Conservation (phyloP, 2,329 filamentous ascomycete species). For the Rachicladosporium sp. region DNA sequence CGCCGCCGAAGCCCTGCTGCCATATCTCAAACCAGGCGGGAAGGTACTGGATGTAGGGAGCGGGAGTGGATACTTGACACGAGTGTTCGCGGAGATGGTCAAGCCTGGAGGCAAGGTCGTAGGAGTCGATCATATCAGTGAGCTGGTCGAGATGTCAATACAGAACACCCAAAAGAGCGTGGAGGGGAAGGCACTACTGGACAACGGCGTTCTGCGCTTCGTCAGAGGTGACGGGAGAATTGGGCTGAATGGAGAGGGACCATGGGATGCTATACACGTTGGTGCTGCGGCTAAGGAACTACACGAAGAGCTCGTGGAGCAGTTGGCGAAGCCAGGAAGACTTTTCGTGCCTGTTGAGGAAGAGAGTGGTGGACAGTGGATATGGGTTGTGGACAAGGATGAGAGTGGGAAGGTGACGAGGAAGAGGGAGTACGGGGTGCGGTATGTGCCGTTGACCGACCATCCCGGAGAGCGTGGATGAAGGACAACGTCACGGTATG, state of each 20-base stretch:
- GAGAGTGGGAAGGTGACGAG: conserved; percentile 47
- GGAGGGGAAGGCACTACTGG: conserved; percentile 44
- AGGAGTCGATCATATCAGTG: conserved; percentile 38
- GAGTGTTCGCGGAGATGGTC: conserved; percentile 71
- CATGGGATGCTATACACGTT: conserved; percentile 92
- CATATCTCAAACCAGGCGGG: conserved; percentile 41
- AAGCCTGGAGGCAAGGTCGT: conserved; percentile 35
- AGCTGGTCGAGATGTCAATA: conserved; percentile 30
- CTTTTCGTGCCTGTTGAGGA: conserved; percentile 65
- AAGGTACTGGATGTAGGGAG: conserved; percentile 37
- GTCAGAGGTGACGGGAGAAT: conserved; percentile 54
- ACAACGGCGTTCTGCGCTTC: conserved; percentile 54
- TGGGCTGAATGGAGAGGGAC: conserved; percentile 34
- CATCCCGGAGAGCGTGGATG: too few relatives aligned
- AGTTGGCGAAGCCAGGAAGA: conserved; percentile 65
- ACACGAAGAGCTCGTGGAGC: conserved; percentile 60
- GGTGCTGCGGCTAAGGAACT: conserved; percentile 70
- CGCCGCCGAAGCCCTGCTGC: conserved; percentile 50
- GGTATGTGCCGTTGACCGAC: conserved; percentile 68
- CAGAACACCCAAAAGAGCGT: conserved; percentile 33
- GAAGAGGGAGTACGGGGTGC: conserved; percentile 55
- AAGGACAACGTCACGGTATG: too few relatives aligned
- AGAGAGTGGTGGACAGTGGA: conserved; percentile 44
- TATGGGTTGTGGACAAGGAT: conserved; percentile 66
- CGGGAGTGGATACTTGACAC: conserved; percentile 62